These are phyloP conservation scores for Epichloe brachyelytri DNA, from an alignment of 2,329 filamentous ascomycete species.

Conservation along the genomic window DNA sequence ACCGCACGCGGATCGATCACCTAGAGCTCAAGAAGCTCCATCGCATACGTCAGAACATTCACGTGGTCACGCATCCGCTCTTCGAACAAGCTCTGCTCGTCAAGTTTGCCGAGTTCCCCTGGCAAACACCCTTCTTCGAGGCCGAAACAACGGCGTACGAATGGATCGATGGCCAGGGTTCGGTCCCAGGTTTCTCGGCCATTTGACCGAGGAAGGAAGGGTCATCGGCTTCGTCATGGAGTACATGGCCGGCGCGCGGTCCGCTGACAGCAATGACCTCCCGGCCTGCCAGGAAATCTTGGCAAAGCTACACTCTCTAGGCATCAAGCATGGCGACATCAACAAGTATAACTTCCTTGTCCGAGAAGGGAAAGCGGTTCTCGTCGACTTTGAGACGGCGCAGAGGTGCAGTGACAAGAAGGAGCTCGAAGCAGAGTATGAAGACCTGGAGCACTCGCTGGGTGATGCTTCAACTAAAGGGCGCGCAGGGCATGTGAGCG, in stretches of 20 bases:
- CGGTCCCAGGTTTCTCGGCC: background rate
- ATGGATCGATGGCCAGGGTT: slow-evolving; percentile 13
- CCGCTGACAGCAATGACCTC: too few relatives aligned
- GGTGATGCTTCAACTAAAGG: background rate
- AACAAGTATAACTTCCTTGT: too few relatives aligned
- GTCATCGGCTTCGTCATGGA: too few relatives aligned
- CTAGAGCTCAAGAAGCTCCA: background rate
- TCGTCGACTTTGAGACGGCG: slow-evolving; percentile 1
- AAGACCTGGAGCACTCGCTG: background rate
- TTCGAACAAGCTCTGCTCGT: background rate
- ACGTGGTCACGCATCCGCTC: background rate
- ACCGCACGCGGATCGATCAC: background rate
- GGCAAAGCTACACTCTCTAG: too few relatives aligned
- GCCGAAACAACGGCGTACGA: slow-evolving; percentile 16
- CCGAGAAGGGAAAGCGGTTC: too few relatives aligned
- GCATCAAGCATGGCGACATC: too few relatives aligned
- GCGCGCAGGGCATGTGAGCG: too few relatives aligned
- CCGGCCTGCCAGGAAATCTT: too few relatives aligned
- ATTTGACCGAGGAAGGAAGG: too few relatives aligned
- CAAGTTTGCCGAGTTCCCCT: slow-evolving; percentile 6
- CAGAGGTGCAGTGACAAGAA: slow-evolving; percentile 7
- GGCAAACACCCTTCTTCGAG: slow-evolving; percentile 14
- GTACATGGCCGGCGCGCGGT: too few relatives aligned
- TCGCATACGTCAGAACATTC: background rate
- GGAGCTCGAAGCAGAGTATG: background rate